A percentile compares a stretch with the other conserved stretches of the same genome.
These are phyloP conservation scores for Crithidia mellificae DNA, from an alignment of 208 protist genomes.

Conservation along the genomic window DNA sequence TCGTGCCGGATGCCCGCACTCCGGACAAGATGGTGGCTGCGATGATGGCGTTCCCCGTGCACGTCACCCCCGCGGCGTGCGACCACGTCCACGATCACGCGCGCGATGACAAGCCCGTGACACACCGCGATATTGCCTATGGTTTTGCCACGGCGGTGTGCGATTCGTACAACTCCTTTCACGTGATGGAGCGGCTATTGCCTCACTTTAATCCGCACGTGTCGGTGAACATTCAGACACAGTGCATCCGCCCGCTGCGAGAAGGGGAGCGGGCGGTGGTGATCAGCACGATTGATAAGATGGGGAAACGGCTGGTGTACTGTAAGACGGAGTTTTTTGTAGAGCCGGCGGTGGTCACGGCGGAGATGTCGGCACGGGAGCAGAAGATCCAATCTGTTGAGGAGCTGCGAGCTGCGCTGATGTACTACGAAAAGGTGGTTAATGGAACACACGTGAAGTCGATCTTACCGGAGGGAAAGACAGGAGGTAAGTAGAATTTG, in stretches of 20 bases:
- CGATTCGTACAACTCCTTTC: constrained; percentile 71
- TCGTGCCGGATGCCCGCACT: constrained; percentile 31
- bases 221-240: constrained; percentile 61
- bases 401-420: constrained; percentile 44
- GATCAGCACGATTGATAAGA: constrained; percentile 66
- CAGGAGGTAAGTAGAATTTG: constrained; percentile 17
- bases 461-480: constrained; percentile 39
- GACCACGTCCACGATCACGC: constrained; percentile 25
- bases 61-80: constrained; percentile 41
- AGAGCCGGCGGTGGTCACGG: constrained; percentile 20
- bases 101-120: neutral
- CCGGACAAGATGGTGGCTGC: constrained; percentile 17
- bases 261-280: constrained; percentile 55
- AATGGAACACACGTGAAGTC: constrained; percentile 69
- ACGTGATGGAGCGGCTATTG: constrained; percentile 67
- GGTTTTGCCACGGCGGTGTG: constrained; percentile 53
- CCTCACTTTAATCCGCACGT: constrained; percentile 57
- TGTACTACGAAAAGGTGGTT: constrained; percentile 43
- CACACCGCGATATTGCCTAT: constrained; percentile 23
- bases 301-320: constrained; percentile 75
- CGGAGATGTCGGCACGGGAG: constrained; percentile 28
- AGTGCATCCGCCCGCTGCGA: constrained; percentile 37
- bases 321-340: constrained; percentile 50
- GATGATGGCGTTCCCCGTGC: constrained; percentile 66
- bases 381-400: constrained; percentile 24